Evolutionary conservation across 1,284 basidiomycete genomes (phyloP), one percentile per base, ranked within the genome.

Genomic region (Schizophyllum commune): DNA sequence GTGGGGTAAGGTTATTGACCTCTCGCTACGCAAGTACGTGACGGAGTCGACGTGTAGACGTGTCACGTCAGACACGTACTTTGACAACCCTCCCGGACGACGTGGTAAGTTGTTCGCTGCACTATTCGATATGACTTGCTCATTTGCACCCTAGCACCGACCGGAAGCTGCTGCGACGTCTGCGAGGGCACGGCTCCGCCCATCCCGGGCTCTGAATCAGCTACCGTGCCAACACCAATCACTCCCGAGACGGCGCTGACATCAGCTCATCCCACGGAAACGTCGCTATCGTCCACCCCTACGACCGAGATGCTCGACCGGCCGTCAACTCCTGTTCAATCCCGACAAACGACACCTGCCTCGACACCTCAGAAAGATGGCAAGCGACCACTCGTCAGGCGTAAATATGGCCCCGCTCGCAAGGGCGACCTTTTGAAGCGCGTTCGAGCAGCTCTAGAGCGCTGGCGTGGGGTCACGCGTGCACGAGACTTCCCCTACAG

Each of bases 91-190:
- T 33, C 20, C 56, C 17, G 22, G 15, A 13, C 63, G 63, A 15
- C n/a, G 56, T 59, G 11, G 68, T 68, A 53, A 47, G 60, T 63
- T 57, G 7, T 39, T 52, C 33, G 27, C 6, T 39, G 6, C 7
- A 39, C 34, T 7, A 8, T 21, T 5, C 34, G 22, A 3, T 54
- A n/a, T 3, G 13, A 47, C 5, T n/a, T 34, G 19, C 6, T 20
- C 33, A 39, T 3, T 34, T 58, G 8, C 17, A 53, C 59, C 57
- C 11, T 33, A 71, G 71, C 63, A 13, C 68, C 68, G 0, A 69
- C 65, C 1, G 66, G 65, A 21, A 47, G 60, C 8, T 73, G 69
- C 54, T 72, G 71, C 58, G 68, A 72, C 57, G 68, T 68, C 52
- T 71, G 68, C 58, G 19, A 53, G 52, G 1, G 17, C 33, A 4